Evolutionary conservation across 2,329 filamentous ascomycete genomes (phyloP), one percentile per base, ranked within the genome.

Genomic region (Dothideomycetes sp.): DNA sequence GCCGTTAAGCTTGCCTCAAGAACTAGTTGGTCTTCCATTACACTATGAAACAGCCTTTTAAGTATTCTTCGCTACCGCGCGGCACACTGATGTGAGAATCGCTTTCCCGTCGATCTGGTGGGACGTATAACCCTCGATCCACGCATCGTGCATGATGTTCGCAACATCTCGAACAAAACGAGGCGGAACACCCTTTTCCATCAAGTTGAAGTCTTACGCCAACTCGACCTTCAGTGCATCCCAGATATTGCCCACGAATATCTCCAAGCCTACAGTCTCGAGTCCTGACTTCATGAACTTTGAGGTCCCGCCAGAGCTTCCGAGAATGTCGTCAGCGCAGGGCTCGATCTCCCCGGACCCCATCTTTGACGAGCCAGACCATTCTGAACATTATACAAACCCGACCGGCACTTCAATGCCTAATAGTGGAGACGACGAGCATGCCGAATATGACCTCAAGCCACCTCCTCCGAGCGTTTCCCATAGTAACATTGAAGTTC

Each of bases 391-490:
- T 27, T 27, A 27, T 27, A 27, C 22, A 27, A 12, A 45, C 29
- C 29, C 34, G 44, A 47, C 34, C 18, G 46, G 52, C 24, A 55
- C 53, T 12, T 51, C 52, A 19, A 44, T 40, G 15, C 38, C 45
- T 16, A 46, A 43, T 16, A 45, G 41, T 31, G 41, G 43, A 11
- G 37, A 41, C 18, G 54, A 57, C 27, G 51, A 52, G 34, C 45
- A 45, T 12, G 49, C 49, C 17, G 51, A 51, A 4, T 60, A 59
- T 49, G 61, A 66, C 41, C 53, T 66, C 31, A 59, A 62, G 41
- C 57, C 63, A 19, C 63, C 63, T 17, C 54, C 60, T 14, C 59
- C 61, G 8, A 45, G 44, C 8, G 39, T 49, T 8, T 45, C 48
- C 2, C 52, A 48, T 15, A 47, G 44, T 34, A 56, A 55, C 31